phyloP scores from a whole-genome alignment of 805 yeast genomes.

The Suhomyces faveliae region DNA sequence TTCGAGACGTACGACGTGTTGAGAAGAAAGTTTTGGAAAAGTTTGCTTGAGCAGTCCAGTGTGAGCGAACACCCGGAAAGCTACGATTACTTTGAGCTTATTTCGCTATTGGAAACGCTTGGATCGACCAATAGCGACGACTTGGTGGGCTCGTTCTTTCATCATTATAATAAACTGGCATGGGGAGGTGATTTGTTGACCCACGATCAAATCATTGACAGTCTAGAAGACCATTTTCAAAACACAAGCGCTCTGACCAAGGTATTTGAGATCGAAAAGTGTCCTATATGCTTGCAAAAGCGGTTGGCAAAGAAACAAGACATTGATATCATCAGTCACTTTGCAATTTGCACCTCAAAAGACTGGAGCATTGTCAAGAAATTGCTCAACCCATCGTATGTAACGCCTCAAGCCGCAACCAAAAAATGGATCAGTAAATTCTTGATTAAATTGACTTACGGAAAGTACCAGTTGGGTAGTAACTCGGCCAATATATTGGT shows the following conservation, averaged over 20 bases:
- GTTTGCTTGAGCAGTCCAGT: conserved; percentile 55
- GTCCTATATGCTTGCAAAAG: conserved; percentile 78
- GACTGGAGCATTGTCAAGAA: conserved; percentile 72
- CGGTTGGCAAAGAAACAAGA: conserved; percentile 53
- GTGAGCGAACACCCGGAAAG: conserved; percentile 33
- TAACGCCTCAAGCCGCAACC: conserved; percentile 77
- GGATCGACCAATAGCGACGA: conserved; percentile 54
- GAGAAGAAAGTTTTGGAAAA: conserved; percentile 68
- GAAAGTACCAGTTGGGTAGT: conserved; percentile 76
- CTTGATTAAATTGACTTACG: conserved; percentile 81
- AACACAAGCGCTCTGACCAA: conserved; percentile 24
- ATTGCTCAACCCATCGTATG: conserved; percentile 63
- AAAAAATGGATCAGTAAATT: conserved; percentile 87
- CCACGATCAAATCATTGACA: conserved; percentile 44
- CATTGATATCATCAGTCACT: conserved; percentile 76
- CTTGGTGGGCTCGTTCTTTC: conserved; percentile 55
- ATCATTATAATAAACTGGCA: conserved; percentile 40
- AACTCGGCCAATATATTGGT: conserved; percentile 93
- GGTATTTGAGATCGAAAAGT: conserved; percentile 60
- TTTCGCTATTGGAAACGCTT: conserved; percentile 60
- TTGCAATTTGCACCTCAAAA: conserved; percentile 80
- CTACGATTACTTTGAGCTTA: conserved; percentile 59
- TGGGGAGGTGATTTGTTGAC: conserved; percentile 57
- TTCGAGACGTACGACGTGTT: conserved; percentile 65
- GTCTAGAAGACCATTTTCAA: conserved; percentile 42